Percentiles rank a stretch among this genome's conserved stretches.
phyloP scores from a whole-genome alignment of 2,329 filamentous ascomycete genomes.

The Cryphonectria nitschkei region DNA sequence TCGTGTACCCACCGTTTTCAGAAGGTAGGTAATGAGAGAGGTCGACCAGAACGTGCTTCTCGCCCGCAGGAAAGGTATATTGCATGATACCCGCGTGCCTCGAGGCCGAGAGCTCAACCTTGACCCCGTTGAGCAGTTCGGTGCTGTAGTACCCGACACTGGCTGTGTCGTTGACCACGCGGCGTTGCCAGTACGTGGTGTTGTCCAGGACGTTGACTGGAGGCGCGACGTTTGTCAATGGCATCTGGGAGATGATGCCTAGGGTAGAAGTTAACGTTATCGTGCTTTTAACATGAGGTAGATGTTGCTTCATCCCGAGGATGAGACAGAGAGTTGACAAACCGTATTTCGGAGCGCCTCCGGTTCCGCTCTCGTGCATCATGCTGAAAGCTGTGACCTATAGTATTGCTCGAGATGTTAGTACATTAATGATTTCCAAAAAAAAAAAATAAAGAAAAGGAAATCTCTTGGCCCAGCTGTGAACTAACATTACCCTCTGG shows the following conservation, averaged over 20 bases:
- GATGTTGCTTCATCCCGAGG: neutral
- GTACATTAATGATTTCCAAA: neutral
- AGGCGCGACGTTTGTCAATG: constrained; percentile 44
- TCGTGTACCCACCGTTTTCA: constrained; percentile 47
- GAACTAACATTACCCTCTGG: constrained; percentile 44
- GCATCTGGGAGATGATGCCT: constrained; percentile 52
- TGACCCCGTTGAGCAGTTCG: constrained; percentile 51
- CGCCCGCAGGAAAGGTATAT: constrained; percentile 52
- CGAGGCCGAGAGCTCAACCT: constrained; percentile 52
- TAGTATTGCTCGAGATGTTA: neutral
- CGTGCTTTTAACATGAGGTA: too few relatives aligned
- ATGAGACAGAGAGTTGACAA: neutral
- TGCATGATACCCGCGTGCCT: constrained; percentile 55
- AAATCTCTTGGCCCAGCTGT: neutral
- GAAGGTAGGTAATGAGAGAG: constrained; percentile 53
- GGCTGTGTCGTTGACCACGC: constrained; percentile 44
- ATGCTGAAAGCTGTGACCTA: constrained; percentile 50
- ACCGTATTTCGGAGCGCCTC: constrained; percentile 63
- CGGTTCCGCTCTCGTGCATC: constrained; percentile 61
- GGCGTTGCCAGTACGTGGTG: constrained; percentile 49
- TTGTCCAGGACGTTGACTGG: constrained; percentile 53
- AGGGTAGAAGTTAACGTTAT: neutral
- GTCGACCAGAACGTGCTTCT: constrained; percentile 49
- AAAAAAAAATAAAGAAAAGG: neutral
- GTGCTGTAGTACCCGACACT: constrained; percentile 59